phyloP scores from a whole-genome alignment of 257 asterid species.

The Thymus quinquecostatus region DNA sequence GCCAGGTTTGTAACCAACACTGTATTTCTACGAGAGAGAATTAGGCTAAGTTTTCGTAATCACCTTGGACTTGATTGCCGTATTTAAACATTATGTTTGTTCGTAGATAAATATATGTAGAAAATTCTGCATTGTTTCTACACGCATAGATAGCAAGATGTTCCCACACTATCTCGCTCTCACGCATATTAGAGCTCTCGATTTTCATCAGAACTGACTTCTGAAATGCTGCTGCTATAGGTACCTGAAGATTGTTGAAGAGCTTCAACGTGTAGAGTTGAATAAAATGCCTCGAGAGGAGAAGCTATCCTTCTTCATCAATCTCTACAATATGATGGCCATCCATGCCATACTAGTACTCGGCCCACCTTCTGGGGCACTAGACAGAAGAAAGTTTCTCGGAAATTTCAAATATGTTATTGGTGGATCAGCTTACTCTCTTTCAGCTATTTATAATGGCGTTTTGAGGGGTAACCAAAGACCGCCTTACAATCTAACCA shows the following conservation, averaged over 20 bases:
- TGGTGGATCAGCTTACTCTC: constrained; percentile 86
- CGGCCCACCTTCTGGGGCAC: constrained; percentile 77
- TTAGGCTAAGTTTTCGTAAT: background rate
- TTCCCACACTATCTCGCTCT: background rate
- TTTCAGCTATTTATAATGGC: constrained; percentile 81
- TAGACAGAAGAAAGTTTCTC: constrained; percentile 71
- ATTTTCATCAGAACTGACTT: background rate
- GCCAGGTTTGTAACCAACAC: constrained; percentile 57
- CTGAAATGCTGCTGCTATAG: constrained; percentile 38
- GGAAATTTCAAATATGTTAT: constrained; percentile 93
- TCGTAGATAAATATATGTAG: too few relatives aligned
- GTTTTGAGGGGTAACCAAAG: constrained; percentile 89
- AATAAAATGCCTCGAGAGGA: constrained; percentile 75
- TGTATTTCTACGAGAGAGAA: background rate
- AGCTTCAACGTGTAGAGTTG: constrained; percentile 86
- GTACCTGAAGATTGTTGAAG: constrained; percentile 83
- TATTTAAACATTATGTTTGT: too few relatives aligned
- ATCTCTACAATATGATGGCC: constrained; percentile 59
- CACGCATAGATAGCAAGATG: too few relatives aligned
- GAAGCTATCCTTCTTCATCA: constrained; percentile 80
- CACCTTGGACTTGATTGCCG: too few relatives aligned
- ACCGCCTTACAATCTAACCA: constrained; percentile 80
- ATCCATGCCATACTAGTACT: constrained; percentile 60
- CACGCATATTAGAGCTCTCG: background rate
- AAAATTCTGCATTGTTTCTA: too few relatives aligned